Conservation (phyloP, 495 filamentous ascomycete species). For the Xylaria nigripes region DNA sequence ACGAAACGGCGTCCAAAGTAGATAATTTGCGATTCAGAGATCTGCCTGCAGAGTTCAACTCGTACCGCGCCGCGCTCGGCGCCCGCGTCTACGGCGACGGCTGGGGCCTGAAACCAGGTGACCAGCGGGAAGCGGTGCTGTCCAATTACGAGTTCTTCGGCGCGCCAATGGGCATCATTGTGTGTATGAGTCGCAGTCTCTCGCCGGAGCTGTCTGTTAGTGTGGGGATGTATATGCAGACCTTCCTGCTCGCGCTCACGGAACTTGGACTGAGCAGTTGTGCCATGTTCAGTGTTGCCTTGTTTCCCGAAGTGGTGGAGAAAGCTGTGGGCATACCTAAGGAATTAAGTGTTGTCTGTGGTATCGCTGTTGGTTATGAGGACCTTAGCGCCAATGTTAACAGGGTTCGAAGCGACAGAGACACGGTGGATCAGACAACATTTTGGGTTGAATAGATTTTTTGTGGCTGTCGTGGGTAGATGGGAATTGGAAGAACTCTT, state of each 20-base stretch:
- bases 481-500: too few species aligned
- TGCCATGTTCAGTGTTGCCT: constrained; percentile 8
- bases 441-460: constrained; percentile 2
- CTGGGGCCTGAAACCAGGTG: constrained; percentile 9
- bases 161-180: constrained; percentile 8
- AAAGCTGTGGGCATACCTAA: constrained; percentile 6
- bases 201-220: background rate
- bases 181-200: constrained; percentile 11
- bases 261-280: constrained; percentile 11
- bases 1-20: background rate
- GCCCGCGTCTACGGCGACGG: constrained; percentile 11
- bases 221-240: constrained; percentile 18
- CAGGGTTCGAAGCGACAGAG: background rate
- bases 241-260: constrained; percentile 12
- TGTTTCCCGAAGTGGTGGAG: constrained; percentile 9
- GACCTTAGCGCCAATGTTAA: constrained; percentile 2
- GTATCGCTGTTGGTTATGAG: constrained; percentile 10
- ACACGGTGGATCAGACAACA: background rate
- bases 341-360: constrained; percentile 6
- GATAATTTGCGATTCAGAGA: background rate
- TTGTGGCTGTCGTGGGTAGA: too few species aligned
- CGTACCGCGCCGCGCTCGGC: constrained; percentile 14
- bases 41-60: constrained; percentile 7
- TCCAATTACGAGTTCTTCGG: constrained; percentile 19
- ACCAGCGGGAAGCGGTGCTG: constrained; percentile 7